These are phyloP conservation scores for Sphagnum contortum DNA, from an alignment of 225 moss, liverwort and hornwort genomes.

Conservation along the genomic window DNA sequence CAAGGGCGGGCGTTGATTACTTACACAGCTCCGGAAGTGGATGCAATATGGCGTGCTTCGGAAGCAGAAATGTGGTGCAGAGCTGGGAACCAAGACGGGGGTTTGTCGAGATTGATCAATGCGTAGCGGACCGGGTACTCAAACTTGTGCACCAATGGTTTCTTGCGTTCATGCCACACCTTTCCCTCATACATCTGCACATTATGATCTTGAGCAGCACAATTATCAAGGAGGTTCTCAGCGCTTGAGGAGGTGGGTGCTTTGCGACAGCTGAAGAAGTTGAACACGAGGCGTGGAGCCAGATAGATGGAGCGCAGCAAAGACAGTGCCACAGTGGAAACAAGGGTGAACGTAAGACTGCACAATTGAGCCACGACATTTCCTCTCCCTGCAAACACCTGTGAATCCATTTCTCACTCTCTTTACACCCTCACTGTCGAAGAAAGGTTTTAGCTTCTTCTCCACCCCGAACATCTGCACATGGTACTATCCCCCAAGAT, in stretches of 20 bases:
- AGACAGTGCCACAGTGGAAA: conserved; percentile 22
- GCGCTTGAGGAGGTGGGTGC: not conserved
- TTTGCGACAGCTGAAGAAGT: no score
- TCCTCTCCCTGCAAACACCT: conserved; percentile 20
- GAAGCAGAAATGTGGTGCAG: conserved; percentile 61
- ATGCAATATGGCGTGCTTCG: conserved; percentile 52
- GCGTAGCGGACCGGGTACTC: conserved; percentile 69
- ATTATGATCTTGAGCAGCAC: not conserved
- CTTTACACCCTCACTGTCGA: not conserved
- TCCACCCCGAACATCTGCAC: no score
- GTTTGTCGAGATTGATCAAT: conserved; percentile 58
- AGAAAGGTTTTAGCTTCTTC: no score
- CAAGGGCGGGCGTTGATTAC: not conserved
- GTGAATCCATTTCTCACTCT: conserved; percentile 13
- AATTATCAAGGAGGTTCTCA: not conserved
- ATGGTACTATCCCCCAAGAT: no score
- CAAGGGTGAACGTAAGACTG: conserved; percentile 21
- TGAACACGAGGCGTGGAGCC: conserved; percentile 12
- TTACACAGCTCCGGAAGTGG: conserved; percentile 71
- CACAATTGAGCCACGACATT: conserved; percentile 24
- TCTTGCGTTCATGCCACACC: conserved; percentile 79
- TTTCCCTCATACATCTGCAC: conserved; percentile 58
- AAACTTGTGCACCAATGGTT: conserved; percentile 70
- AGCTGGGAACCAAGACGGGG: conserved; percentile 61
- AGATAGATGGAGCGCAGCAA: conserved; percentile 31